These are phyloP conservation scores for Eucalyptus erythrocorys DNA, from an alignment of 345 rosid species.

Conservation along the genomic window DNA sequence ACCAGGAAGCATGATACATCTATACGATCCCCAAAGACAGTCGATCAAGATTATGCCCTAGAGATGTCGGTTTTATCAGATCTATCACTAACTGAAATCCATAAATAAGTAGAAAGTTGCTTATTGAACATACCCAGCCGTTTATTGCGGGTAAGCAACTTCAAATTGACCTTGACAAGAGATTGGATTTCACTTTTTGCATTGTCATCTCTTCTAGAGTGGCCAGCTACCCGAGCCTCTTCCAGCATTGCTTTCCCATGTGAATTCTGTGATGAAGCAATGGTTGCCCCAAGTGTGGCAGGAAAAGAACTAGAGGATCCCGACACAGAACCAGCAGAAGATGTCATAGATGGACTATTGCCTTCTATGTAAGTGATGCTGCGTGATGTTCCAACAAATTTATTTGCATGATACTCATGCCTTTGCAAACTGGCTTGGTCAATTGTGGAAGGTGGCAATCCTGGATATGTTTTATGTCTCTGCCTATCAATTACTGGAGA, in stretches of 20 bases:
- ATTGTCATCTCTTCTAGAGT: not conserved
- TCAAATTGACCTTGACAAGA: slow-evolving; percentile 50
- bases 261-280: not conserved
- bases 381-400: not conserved
- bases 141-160: slow-evolving; percentile 26
- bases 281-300: not conserved
- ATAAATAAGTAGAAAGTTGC: not conserved
- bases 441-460: not conserved
- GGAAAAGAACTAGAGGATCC: not conserved
- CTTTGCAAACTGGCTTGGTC: not conserved
- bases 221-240: not conserved
- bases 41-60: not conserved
- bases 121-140: slow-evolving; percentile 21
- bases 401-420: not conserved
- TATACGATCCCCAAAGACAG: not conserved
- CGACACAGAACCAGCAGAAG: not conserved
- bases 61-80: not conserved
- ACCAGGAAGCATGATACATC: not conserved
- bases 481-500: not conserved
- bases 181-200: slow-evolving; percentile 42
- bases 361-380: not conserved
- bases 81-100: not conserved
- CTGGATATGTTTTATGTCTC: not conserved
- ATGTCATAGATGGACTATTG: not conserved
- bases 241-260: not conserved